phyloP scores from a whole-genome alignment of 2,329 filamentous ascomycete genomes.

The Colletotrichum cereale region DNA sequence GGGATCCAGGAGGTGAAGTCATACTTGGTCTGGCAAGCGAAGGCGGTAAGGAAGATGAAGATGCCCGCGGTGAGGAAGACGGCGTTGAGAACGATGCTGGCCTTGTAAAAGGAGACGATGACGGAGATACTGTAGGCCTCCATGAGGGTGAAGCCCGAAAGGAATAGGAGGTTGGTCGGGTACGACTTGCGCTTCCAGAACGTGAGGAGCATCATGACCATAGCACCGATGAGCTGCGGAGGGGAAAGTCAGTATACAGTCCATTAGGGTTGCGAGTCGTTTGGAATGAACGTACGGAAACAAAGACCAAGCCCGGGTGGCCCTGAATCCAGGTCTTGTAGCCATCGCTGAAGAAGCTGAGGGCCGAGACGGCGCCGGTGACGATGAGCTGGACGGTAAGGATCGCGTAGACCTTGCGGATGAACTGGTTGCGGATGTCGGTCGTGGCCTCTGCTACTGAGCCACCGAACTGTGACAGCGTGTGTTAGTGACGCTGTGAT shows the following conservation, averaged over 20 bases:
- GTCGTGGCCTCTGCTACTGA: slow-evolving; percentile 93
- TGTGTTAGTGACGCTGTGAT: slow-evolving; percentile 31
- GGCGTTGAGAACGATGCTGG: slow-evolving; percentile 87
- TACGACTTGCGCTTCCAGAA: slow-evolving; percentile 98
- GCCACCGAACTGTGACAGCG: slow-evolving; percentile 81
- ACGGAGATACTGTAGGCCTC: slow-evolving; percentile 96
- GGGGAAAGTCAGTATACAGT: slow-evolving; percentile 41
- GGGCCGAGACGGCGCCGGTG: slow-evolving; percentile 82
- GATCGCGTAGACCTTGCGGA: slow-evolving; percentile 98
- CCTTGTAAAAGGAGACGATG: slow-evolving; percentile 90
- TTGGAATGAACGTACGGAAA: slow-evolving; percentile 69
- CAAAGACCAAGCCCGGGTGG: slow-evolving; percentile 86
- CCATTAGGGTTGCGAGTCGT: background rate
- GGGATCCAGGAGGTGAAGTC: slow-evolving; percentile 99
- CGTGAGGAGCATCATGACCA: slow-evolving; percentile 87
- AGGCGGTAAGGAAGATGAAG: slow-evolving; percentile 83
- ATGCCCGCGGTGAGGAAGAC: slow-evolving; percentile 88
- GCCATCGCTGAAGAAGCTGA: slow-evolving; percentile 84
- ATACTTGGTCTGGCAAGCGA: slow-evolving; percentile 97
- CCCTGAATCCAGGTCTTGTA: slow-evolving; percentile 91
- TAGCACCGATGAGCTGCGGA: slow-evolving; percentile 77
- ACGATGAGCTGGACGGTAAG: slow-evolving; percentile 93
- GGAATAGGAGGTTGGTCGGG: slow-evolving; percentile 93
- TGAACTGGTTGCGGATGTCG: slow-evolving; percentile 96
- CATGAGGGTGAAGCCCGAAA: slow-evolving; percentile 87